Evolutionary conservation across 768 basidiomycete genomes (phyloP).

Genomic region (Leccinum ochraceum): DNA sequence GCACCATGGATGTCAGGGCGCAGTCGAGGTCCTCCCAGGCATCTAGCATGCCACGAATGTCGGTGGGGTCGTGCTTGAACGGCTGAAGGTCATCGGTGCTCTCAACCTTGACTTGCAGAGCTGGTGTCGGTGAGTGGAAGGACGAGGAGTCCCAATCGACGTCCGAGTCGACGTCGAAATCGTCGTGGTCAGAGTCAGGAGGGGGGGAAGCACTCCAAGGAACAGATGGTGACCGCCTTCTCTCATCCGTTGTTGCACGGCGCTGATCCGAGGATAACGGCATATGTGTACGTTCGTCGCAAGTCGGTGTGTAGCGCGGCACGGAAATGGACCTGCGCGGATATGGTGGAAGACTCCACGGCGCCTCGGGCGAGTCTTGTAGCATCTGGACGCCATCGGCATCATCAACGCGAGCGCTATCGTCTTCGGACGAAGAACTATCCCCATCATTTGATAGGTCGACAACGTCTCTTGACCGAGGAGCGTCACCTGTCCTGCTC

Average conservation of each 20-base stretch:
- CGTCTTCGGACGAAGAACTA: constrained; percentile 41
- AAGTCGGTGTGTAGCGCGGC: constrained; percentile 52
- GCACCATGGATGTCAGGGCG: constrained; percentile 25
- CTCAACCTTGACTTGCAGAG: constrained; percentile 22
- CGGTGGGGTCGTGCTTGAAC: constrained; percentile 60
- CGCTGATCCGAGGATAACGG: constrained; percentile 29
- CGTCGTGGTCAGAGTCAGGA: constrained; percentile 55
- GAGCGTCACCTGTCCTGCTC: constrained; percentile 9
- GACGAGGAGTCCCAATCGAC: constrained; percentile 61
- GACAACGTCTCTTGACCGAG: constrained; percentile 33
- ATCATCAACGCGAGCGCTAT: constrained; percentile 25
- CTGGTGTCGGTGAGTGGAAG: constrained; percentile 23
- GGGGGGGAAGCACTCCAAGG: constrained; percentile 66
- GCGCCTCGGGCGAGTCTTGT: constrained; percentile 32
- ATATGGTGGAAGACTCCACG: constrained; percentile 56
- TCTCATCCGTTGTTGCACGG: constrained; percentile 22
- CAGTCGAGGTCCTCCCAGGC: constrained; percentile 69
- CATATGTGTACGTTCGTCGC: constrained; percentile 36
- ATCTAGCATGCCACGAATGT: constrained; percentile 65
- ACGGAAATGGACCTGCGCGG: constrained; percentile 59
- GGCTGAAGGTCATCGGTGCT: constrained; percentile 30
- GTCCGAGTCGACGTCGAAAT: constrained; percentile 57
- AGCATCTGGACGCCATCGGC: constrained; percentile 23
- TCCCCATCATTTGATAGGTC: constrained; percentile 43
- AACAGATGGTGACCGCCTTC: constrained; percentile 60